These are phyloP conservation scores for Arachis monticola DNA, from an alignment of 331 rosid genomes.

Conservation along the genomic window DNA sequence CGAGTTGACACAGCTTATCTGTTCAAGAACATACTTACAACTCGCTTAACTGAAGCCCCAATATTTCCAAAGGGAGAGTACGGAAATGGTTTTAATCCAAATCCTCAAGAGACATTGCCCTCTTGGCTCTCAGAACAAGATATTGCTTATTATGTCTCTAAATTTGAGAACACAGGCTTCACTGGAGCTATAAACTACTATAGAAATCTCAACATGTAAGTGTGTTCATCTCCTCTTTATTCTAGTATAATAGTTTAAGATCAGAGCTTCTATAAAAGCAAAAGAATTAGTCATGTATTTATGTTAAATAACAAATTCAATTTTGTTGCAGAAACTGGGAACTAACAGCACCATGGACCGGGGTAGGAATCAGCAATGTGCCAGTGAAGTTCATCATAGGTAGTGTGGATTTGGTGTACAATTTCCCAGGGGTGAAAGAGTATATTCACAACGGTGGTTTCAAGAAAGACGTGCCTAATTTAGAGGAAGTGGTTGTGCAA, in stretches of 20 bases:
- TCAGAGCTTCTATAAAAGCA: no score
- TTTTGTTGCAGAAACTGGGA: conserved; percentile 54
- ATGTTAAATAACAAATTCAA: no score
- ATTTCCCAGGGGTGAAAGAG: conserved; percentile 49
- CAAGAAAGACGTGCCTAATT: conserved; percentile 55
- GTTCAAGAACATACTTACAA: conserved; percentile 37
- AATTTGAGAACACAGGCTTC: conserved; percentile 40
- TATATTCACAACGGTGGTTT: conserved; percentile 52
- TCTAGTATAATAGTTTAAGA: no score
- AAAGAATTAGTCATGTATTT: no score
- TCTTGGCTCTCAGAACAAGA: conserved; percentile 48
- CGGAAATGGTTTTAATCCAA: conserved; percentile 37
- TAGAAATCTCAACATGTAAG: conserved; percentile 40
- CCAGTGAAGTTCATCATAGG: conserved; percentile 54
- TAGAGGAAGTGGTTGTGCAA: conserved; percentile 60
- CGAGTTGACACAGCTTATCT: conserved; percentile 8
- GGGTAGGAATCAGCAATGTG: conserved; percentile 45
- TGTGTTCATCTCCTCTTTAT: neutral
- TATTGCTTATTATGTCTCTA: conserved; percentile 32
- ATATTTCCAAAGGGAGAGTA: conserved; percentile 43
- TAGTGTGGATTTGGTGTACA: conserved; percentile 40
- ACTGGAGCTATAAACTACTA: conserved; percentile 47
- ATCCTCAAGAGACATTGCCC: conserved; percentile 33
- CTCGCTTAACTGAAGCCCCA: conserved; percentile 24
- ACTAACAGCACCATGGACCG: conserved; percentile 55